Evolutionary conservation across 1,284 basidiomycete species (phyloP).

Genomic region (Pseudomicrostroma phylloplanum): DNA sequence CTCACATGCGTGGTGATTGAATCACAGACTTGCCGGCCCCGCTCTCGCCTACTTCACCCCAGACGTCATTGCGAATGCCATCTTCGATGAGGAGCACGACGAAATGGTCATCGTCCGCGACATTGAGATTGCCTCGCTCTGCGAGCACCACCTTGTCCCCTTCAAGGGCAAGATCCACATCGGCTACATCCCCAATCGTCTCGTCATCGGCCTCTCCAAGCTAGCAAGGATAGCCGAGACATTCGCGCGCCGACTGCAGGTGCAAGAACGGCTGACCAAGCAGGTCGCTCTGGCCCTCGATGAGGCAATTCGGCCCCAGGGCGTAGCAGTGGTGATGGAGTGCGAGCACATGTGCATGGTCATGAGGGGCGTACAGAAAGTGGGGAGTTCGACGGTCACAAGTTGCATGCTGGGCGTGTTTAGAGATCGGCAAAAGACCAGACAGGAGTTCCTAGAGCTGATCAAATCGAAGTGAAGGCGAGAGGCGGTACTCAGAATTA

Average conservation of each 20-base stretch:
- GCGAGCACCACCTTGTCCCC: conserved; percentile 97
- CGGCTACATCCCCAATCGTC: conserved; percentile 91
- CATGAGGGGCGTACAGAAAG: conserved; percentile 99
- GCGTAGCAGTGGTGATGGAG: conserved; percentile 82
- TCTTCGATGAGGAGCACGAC: conserved; percentile 98
- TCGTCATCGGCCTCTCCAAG: conserved; percentile 94
- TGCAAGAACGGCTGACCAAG: conserved; percentile 94
- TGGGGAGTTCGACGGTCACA: conserved; percentile 87
- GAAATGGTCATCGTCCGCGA: conserved; percentile 99
- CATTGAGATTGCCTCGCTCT: conserved; percentile 93
- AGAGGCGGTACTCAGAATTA: background rate
- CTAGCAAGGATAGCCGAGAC: conserved; percentile 96
- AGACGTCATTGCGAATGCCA: conserved; percentile 86
- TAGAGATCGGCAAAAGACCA: conserved; percentile 90
- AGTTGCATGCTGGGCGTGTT: conserved; percentile 99
- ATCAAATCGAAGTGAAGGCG: conserved; percentile 28
- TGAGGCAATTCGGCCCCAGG: conserved; percentile 91
- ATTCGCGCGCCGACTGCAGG: conserved; percentile 87
- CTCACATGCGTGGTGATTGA: background rate
- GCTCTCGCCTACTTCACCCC: background rate
- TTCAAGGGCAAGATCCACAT: conserved; percentile 76
- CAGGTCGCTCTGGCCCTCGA: conserved; percentile 95
- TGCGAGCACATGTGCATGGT: conserved; percentile 96
- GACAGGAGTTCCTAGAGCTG: conserved; percentile 66
- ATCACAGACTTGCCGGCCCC: background rate